Evolutionary conservation across 257 asterid species (phyloP).

Genomic region (Henckelia pumila): DNA sequence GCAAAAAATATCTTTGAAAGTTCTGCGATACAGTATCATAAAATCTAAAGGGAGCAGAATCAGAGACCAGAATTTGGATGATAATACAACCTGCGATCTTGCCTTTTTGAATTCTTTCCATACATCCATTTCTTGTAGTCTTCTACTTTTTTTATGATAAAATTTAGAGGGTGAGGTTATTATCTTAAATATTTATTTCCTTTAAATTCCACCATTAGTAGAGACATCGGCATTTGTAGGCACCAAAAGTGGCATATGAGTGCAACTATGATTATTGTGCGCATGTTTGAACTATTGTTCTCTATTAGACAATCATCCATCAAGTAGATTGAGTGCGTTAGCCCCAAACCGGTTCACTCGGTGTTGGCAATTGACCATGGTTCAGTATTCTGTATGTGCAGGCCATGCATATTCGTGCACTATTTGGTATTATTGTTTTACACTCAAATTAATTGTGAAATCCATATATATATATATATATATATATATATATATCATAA

Average conservation of each 20-base stretch:
- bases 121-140: neutral
- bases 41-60: neutral
- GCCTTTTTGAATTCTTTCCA: neutral
- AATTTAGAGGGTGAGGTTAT: neutral
- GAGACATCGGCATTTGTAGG: slow-evolving; percentile 4
- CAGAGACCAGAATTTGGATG: neutral
- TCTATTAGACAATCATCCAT: neutral
- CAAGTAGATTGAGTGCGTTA: neutral
- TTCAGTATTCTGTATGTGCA: slow-evolving; percentile 10
- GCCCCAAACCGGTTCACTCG: neutral
- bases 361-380: neutral
- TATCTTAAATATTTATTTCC: neutral
- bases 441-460: slow-evolving; percentile 1
- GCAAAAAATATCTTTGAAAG: slow-evolving; percentile 4
- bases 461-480: too few species aligned
- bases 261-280: slow-evolving; percentile 8
- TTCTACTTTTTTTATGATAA: neutral
- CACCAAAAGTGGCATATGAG: neutral
- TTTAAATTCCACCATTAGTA: neutral
- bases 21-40: neutral
- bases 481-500: too few species aligned
- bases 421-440: slow-evolving; percentile 1
- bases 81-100: neutral
- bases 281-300: slow-evolving; percentile 2
- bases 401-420: slow-evolving; percentile 4